phyloP scores from a whole-genome alignment of 75 land plant species.

The Azolla pinnata region DNA sequence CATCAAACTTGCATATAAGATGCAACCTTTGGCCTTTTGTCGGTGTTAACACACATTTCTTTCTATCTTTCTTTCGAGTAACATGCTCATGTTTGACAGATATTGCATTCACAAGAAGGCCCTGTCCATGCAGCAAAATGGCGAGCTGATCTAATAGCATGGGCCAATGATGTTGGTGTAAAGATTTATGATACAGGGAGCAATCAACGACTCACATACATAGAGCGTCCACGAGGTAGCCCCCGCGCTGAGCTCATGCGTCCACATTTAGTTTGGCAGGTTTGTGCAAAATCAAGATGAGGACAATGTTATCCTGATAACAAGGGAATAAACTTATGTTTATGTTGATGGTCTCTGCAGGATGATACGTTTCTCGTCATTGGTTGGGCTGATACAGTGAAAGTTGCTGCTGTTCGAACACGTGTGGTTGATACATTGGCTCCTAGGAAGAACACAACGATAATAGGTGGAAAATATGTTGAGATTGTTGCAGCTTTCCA shows the following conservation, averaged over 20 bases:
- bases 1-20: too few relatives aligned
- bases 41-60: too few relatives aligned
- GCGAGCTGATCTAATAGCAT: conserved; percentile 86
- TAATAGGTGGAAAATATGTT: conserved; percentile 66
- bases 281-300: conserved; percentile 13
- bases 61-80: too few relatives aligned
- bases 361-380: conserved; percentile 83
- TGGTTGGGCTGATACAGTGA: conserved; percentile 89
- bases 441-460: conserved; percentile 12
- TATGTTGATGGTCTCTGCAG: too few relatives aligned
- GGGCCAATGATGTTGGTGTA: conserved; percentile 98
- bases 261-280: conserved; percentile 98
- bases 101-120: conserved; percentile 90
- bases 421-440: conserved; percentile 11
- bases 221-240: conserved; percentile 68
- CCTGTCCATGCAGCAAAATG: conserved; percentile 92
- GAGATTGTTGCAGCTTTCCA: conserved; percentile 87
- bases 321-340: background rate
- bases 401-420: conserved; percentile 64
- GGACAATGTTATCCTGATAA: background rate
- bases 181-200: conserved; percentile 85
- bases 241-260: conserved; percentile 75
- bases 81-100: too few relatives aligned
- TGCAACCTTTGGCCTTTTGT: too few relatives aligned
- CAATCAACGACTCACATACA: conserved; percentile 78